Percentiles rank a stretch among this genome's conserved stretches.
Conservation (phyloP, 768 basidiomycete species). For the Hypholoma sublateritium region DNA sequence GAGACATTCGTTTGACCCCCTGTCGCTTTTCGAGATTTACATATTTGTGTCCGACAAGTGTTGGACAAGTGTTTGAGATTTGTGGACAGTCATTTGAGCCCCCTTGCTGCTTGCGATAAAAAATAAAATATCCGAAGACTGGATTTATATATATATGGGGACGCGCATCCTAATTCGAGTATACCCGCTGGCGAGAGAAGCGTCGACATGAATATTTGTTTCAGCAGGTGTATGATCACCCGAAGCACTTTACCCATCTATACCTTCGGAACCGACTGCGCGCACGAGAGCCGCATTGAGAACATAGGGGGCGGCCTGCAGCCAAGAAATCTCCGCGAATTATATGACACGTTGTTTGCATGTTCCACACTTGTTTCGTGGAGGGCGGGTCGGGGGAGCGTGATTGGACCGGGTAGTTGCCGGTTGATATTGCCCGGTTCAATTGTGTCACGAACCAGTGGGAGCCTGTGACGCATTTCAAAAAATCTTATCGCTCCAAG, state of each 20-base stretch:
- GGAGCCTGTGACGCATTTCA: slow-evolving; percentile 11
- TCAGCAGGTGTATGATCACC: background rate
- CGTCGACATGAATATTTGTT: background rate
- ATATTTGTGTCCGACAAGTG: no score
- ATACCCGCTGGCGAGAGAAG: background rate
- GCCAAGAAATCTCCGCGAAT: background rate
- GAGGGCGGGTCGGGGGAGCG: background rate
- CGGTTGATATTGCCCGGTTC: slow-evolving; percentile 2
- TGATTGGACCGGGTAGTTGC: slow-evolving; percentile 3
- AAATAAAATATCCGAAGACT: no score
- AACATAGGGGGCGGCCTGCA: background rate
- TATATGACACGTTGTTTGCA: no score
- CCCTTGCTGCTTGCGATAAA: no score
- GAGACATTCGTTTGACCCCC: no score
- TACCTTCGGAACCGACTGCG: slow-evolving; percentile 9
- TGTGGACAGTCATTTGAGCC: no score
- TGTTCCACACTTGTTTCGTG: no score
- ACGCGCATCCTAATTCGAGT: background rate
- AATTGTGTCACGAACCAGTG: slow-evolving; percentile 7
- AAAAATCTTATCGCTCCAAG: slow-evolving; percentile 19
- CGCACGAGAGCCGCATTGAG: background rate
- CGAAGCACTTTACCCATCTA: slow-evolving; percentile 5
- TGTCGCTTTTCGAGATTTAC: no score
- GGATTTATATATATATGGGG: background rate
- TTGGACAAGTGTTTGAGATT: no score